A percentile compares a stretch with the other conserved stretches of the same genome.
These are phyloP conservation scores for Silene latifolia DNA, from an alignment of 148 eudicot species.

Conservation along the genomic window DNA sequence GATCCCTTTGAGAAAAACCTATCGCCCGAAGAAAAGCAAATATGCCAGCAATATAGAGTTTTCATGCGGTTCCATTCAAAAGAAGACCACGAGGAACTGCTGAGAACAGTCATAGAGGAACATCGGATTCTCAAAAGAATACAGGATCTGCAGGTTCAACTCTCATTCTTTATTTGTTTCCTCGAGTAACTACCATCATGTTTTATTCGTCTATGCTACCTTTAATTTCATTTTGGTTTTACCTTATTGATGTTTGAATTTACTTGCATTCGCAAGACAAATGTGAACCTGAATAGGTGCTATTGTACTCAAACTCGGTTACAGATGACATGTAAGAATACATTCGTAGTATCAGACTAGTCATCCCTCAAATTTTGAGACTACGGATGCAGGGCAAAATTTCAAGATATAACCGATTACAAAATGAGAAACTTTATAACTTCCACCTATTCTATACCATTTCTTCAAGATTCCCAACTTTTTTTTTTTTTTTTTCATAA, in stretches of 20 bases:
- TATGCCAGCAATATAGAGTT: constrained; percentile 65
- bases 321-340: not conserved
- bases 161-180: not conserved
- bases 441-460: too few relatives aligned
- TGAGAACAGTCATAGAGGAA: constrained; percentile 65
- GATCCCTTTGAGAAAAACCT: constrained; percentile 69
- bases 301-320: not conserved
- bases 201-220: not conserved
- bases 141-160: constrained; percentile 69
- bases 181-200: not conserved
- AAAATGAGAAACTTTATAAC: too few relatives aligned
- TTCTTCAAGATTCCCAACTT: too few relatives aligned
- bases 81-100: constrained; percentile 80
- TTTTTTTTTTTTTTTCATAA: too few relatives aligned
- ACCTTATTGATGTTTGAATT: not conserved
- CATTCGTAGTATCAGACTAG: not conserved
- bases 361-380: not conserved
- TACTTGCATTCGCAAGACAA: not conserved
- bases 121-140: constrained; percentile 68
- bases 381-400: not conserved
- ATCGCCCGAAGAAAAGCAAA: constrained; percentile 72
- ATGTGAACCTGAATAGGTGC: too few relatives aligned
- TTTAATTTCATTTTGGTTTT: not conserved
- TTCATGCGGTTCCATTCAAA: constrained; percentile 91
- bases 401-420: not conserved